phyloP scores from a whole-genome alignment of 768 basidiomycete genomes.

The Podaxis pistillaris region DNA sequence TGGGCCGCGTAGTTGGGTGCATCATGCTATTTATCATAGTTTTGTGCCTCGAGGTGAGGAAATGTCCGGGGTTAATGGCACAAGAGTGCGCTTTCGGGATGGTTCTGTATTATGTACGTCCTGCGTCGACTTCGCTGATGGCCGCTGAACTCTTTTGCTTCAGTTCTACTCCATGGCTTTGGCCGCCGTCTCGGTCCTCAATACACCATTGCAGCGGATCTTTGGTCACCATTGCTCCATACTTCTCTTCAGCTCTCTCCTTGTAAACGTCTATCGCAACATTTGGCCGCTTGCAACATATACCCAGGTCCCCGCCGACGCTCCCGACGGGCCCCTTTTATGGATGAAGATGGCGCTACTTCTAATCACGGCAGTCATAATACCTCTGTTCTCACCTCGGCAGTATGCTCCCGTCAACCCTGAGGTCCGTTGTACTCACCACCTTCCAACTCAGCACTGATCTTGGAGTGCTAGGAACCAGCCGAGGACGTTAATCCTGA shows the following conservation, averaged over 20 bases:
- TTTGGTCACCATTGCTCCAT: conserved; percentile 9
- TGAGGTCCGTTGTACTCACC: conserved; percentile 19
- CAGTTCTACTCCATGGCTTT: conserved; percentile 1
- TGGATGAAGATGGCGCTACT: conserved; percentile 29
- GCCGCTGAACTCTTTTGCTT: neutral
- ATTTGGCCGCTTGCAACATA: conserved; percentile 56
- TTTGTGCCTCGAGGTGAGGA: neutral
- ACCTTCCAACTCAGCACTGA: neutral
- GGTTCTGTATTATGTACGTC: conserved; percentile 6
- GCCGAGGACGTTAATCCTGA: conserved; percentile 40
- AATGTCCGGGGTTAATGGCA: neutral
- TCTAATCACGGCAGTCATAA: conserved; percentile 36
- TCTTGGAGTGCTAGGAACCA: conserved; percentile 27
- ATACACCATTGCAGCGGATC: neutral
- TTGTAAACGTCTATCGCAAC: conserved; percentile 49
- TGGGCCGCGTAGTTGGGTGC: conserved; percentile 44
- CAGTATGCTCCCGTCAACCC: conserved; percentile 54
- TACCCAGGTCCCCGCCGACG: conserved; percentile 37
- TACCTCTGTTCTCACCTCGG: conserved; percentile 52
- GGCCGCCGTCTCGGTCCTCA: neutral
- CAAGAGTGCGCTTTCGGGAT: neutral
- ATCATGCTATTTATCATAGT: conserved; percentile 36
- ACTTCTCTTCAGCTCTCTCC: conserved; percentile 36
- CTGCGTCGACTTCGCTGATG: neutral
- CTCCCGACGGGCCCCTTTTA: conserved; percentile 29